These are phyloP conservation scores for Phellopilus nigrolimitatus DNA, from an alignment of 1,284 basidiomycete genomes.

Conservation along the genomic window DNA sequence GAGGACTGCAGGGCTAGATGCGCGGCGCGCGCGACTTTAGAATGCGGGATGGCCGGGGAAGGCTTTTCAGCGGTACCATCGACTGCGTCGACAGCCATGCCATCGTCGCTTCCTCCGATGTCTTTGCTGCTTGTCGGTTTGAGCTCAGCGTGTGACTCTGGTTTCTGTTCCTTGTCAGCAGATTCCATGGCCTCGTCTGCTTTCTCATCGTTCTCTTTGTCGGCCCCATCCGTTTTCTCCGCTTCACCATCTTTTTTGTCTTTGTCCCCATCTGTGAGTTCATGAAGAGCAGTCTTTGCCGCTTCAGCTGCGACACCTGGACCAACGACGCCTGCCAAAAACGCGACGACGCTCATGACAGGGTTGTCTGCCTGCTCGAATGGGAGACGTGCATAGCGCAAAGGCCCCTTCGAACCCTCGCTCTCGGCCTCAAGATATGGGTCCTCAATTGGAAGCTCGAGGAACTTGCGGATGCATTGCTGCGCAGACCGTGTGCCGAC, in stretches of 20 bases:
- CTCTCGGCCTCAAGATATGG: slow-evolving; percentile 74
- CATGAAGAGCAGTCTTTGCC: slow-evolving; percentile 85
- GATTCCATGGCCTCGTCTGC: slow-evolving; percentile 34
- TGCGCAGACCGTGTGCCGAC: slow-evolving; percentile 89
- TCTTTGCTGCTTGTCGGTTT: slow-evolving; percentile 24
- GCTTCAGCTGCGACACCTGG: slow-evolving; percentile 92
- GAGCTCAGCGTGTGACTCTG: slow-evolving; percentile 12
- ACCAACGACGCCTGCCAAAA: slow-evolving; percentile 89
- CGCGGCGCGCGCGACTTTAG: slow-evolving; percentile 76
- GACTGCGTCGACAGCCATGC: slow-evolving; percentile 41
- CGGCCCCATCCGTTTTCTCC: slow-evolving; percentile 29
- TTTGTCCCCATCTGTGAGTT: slow-evolving; percentile 59
- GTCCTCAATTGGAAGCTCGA: slow-evolving; percentile 96
- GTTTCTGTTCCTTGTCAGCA: slow-evolving; percentile 25
- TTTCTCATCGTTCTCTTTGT: slow-evolving; percentile 27
- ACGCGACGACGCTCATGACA: slow-evolving; percentile 97
- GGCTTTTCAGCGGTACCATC: slow-evolving; percentile 29
- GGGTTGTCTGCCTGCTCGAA: slow-evolving; percentile 97
- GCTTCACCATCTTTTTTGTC: slow-evolving; percentile 34
- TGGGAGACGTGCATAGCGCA: slow-evolving; percentile 78
- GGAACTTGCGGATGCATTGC: slow-evolving; percentile 94
- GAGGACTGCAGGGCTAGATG: slow-evolving; percentile 85
- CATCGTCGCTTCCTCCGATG: slow-evolving; percentile 20
- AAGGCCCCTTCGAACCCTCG: slow-evolving; percentile 62
- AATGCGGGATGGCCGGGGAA: slow-evolving; percentile 53